Conservation (phyloP, 352 stramenopile genomes). For the Albugo laibachii region DNA sequence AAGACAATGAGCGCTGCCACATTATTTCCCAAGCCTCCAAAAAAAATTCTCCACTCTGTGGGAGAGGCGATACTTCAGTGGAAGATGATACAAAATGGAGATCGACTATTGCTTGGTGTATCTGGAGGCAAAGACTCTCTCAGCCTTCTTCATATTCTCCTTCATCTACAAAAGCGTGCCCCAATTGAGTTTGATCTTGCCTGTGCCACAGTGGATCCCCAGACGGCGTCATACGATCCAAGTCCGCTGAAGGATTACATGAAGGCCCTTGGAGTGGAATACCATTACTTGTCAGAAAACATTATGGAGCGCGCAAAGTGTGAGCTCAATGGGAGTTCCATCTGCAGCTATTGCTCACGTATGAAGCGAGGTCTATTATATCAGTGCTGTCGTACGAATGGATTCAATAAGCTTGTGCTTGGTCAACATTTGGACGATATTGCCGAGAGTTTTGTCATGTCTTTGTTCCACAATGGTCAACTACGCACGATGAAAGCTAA, state of each 20-base stretch:
- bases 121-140: conserved; percentile 97
- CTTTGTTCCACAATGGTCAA: conserved; percentile 95
- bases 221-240: conserved; percentile 94
- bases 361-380: conserved; percentile 98
- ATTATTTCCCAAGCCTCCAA: conserved; percentile 38
- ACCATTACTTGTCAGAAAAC: conserved; percentile 88
- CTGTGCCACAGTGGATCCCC: conserved; percentile 90
- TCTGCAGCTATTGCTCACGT: conserved; percentile 92
- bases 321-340: conserved; percentile 75
- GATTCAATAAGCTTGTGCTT: conserved; percentile 87
- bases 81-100: conserved; percentile 92
- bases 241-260: conserved; percentile 94
- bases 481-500: conserved; percentile 97
- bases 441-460: conserved; percentile 97
- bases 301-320: conserved; percentile 79
- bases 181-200: conserved; percentile 90
- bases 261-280: conserved; percentile 84
- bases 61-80: conserved; percentile 86
- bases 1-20: conserved; percentile 6
- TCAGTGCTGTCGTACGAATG: conserved; percentile 81
- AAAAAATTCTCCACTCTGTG: conserved; percentile 54
- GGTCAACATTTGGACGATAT: conserved; percentile 97
- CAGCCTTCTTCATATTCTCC: conserved; percentile 88
- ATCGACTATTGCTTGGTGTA: conserved; percentile 87
- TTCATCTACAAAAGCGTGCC: conserved; percentile 85